These are phyloP conservation scores for Eucommia ulmoides DNA, from an alignment of 257 asterid species.

Conservation along the genomic window DNA sequence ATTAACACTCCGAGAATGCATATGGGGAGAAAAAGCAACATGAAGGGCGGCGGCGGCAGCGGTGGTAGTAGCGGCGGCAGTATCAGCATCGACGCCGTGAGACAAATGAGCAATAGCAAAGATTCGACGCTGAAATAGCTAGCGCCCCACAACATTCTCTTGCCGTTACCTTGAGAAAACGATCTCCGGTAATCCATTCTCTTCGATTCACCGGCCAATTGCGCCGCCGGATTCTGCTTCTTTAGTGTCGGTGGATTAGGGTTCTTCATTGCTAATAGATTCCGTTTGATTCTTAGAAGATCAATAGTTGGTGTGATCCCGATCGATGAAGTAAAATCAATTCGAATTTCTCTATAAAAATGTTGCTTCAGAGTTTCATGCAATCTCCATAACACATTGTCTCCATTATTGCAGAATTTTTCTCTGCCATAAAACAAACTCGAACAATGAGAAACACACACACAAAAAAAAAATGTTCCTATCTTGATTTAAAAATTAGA, in stretches of 20 bases:
- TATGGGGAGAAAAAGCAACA: slow-evolving; percentile 18
- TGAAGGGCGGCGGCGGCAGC: slow-evolving; percentile 16
- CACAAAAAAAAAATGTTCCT: too few species aligned
- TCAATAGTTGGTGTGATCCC: background rate
- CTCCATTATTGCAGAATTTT: too few species aligned
- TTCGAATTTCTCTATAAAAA: background rate
- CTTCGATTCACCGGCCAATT: slow-evolving; percentile 4
- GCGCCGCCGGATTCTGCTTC: background rate
- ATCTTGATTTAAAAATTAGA: too few species aligned
- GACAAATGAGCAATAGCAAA: slow-evolving; percentile 13
- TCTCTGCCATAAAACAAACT: too few species aligned
- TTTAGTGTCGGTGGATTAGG: background rate
- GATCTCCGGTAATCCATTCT: slow-evolving; percentile 5
- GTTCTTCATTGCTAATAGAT: background rate
- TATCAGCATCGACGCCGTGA: slow-evolving; percentile 13
- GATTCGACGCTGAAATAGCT: slow-evolving; percentile 18
- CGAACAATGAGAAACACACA: too few species aligned
- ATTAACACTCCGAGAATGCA: slow-evolving; percentile 14
- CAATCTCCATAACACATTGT: too few species aligned
- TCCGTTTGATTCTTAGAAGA: slow-evolving; percentile 6
- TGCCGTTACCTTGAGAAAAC: slow-evolving; percentile 8
- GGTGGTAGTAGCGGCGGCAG: slow-evolving; percentile 22
- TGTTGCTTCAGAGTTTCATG: too few species aligned
- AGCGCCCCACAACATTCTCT: slow-evolving; percentile 3
- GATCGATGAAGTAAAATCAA: background rate